Conservation (phyloP, 2,329 filamentous ascomycete genomes). For the Ceratocystiopsis brevicomis region DNA sequence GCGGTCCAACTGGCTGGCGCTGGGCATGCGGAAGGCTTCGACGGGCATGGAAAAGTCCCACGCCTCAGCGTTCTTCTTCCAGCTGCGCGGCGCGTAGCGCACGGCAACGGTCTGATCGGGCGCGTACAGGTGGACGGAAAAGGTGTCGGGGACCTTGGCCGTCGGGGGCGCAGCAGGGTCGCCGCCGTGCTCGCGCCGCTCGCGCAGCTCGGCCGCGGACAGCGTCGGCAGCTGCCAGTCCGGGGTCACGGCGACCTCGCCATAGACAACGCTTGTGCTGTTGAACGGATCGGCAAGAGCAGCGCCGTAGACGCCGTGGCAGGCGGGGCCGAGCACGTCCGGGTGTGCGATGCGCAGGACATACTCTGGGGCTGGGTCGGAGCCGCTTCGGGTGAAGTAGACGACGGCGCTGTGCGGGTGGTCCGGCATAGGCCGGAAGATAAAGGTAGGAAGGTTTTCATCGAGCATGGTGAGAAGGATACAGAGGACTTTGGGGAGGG, state of each 20-base stretch:
- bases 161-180: slow-evolving; percentile 41
- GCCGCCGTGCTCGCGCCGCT: slow-evolving; percentile 17
- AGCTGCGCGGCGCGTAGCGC: slow-evolving; percentile 52
- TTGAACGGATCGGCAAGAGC: slow-evolving; percentile 70
- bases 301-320: slow-evolving; percentile 70
- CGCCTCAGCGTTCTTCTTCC: slow-evolving; percentile 51
- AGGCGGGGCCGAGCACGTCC: slow-evolving; percentile 31
- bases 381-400: slow-evolving; percentile 51
- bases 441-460: slow-evolving; percentile 72
- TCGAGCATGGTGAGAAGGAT: slow-evolving; percentile 50
- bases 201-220: slow-evolving; percentile 61
- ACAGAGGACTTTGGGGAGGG: neutral
- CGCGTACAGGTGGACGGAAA: slow-evolving; percentile 81
- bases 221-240: slow-evolving; percentile 72
- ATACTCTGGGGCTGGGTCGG: slow-evolving; percentile 64
- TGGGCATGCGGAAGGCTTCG: slow-evolving; percentile 65
- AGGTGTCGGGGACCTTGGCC: slow-evolving; percentile 57
- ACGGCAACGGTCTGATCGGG: slow-evolving; percentile 69
- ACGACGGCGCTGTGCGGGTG: slow-evolving; percentile 37
- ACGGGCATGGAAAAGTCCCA: slow-evolving; percentile 93
- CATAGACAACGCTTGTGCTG: slow-evolving; percentile 58
- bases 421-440: slow-evolving; percentile 31
- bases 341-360: slow-evolving; percentile 62
- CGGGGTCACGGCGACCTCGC: slow-evolving; percentile 66
- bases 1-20: slow-evolving; percentile 57